Evolutionary conservation across 129 eudicot species (phyloP).

Genomic region (Artemisia annua): DNA sequence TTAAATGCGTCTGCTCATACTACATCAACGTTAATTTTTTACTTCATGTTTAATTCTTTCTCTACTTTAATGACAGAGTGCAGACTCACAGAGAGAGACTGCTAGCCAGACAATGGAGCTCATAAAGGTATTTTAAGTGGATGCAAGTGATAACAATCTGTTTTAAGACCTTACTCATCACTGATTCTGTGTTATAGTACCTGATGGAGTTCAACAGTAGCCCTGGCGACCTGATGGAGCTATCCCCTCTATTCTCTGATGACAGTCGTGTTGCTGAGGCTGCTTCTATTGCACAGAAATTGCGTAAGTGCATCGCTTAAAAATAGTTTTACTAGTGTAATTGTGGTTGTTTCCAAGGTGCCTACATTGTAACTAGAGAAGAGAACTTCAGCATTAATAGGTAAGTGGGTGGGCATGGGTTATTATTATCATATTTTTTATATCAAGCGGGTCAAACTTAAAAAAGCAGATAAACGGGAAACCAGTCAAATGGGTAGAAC

Average conservation of each 20-base stretch:
- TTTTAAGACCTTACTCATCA: slow-evolving; percentile 12
- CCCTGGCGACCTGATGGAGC: slow-evolving; percentile 98
- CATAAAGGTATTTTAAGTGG: slow-evolving; percentile 62
- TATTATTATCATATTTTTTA: neutral
- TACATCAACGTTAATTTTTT: slow-evolving; percentile 5
- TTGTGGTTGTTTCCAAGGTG: slow-evolving; percentile 6
- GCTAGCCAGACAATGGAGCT: slow-evolving; percentile 98
- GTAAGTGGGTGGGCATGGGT: neutral
- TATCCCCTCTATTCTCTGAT: slow-evolving; percentile 93
- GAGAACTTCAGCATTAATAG: neutral
- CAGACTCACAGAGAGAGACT: slow-evolving; percentile 98
- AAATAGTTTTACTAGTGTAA: neutral
- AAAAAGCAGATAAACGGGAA: neutral
- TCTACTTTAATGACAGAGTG: slow-evolving; percentile 67
- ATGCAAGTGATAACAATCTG: neutral
- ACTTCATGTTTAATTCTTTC: slow-evolving; percentile 15
- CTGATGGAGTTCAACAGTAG: slow-evolving; percentile 98
- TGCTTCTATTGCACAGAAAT: slow-evolving; percentile 95
- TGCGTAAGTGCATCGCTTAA: slow-evolving; percentile 56
- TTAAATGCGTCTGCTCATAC: slow-evolving; percentile 12
- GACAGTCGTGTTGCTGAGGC: slow-evolving; percentile 99
- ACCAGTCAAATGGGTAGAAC: slow-evolving; percentile 9
- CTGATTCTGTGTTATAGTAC: slow-evolving; percentile 54
- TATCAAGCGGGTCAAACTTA: neutral
- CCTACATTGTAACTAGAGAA: slow-evolving; percentile 2